These are phyloP conservation scores for Saccharomyces hybrid DNA, from an alignment of 1,139 yeast genomes.

Conservation along the genomic window DNA sequence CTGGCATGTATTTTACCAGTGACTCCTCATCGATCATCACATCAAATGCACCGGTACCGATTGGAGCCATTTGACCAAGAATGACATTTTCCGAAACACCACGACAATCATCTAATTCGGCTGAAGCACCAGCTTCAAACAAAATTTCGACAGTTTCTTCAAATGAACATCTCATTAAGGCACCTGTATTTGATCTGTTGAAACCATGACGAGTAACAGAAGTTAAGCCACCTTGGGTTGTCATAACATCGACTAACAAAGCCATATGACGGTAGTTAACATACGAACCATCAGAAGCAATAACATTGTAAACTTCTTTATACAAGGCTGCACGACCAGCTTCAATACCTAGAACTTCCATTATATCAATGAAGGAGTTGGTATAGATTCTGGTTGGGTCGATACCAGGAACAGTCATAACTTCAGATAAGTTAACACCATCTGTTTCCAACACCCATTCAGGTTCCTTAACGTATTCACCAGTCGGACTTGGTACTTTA, in stretches of 20 bases:
- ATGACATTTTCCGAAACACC: slow-evolving; percentile 98
- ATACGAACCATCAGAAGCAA: slow-evolving; percentile 98
- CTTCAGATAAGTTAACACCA: slow-evolving; percentile 94
- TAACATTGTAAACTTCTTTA: slow-evolving; percentile 90
- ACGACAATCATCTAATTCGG: slow-evolving; percentile 94
- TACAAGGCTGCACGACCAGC: slow-evolving; percentile 94
- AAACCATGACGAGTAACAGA: slow-evolving; percentile 99
- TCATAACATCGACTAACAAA: slow-evolving; percentile 94
- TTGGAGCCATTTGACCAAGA: slow-evolving; percentile 96
- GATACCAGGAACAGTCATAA: slow-evolving; percentile 91
- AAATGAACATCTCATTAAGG: slow-evolving; percentile 97
- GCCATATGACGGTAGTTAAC: slow-evolving; percentile 99
- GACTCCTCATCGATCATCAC: slow-evolving; percentile 89
- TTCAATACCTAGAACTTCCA: slow-evolving; percentile 94
- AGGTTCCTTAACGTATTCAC: slow-evolving; percentile 80
- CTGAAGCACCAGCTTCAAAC: slow-evolving; percentile 96
- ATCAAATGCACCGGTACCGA: slow-evolving; percentile 98
- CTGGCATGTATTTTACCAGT: slow-evolving; percentile 45
- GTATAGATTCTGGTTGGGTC: slow-evolving; percentile 86
- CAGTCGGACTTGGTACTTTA: slow-evolving; percentile 68
- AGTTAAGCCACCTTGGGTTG: slow-evolving; percentile 96
- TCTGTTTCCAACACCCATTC: slow-evolving; percentile 99
- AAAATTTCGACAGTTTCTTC: slow-evolving; percentile 98
- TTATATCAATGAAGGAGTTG: slow-evolving; percentile 91
- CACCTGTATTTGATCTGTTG: slow-evolving; percentile 97